Base-by-base conservation (phyloP, 345 rosid species). In the Sonneratia alba region DNA sequence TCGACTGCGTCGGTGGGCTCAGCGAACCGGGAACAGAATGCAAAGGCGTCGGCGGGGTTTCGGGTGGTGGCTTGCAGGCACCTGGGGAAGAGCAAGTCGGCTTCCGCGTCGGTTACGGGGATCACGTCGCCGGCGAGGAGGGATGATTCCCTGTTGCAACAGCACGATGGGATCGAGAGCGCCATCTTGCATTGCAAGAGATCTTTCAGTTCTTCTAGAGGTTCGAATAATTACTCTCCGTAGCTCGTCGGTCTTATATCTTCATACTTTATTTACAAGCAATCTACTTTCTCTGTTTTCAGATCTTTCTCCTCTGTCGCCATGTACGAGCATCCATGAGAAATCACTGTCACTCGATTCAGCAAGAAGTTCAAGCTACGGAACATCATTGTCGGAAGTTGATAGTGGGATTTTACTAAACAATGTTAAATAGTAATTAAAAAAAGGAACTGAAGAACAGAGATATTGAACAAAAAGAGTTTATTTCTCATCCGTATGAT, bases 151-250 rank as follows among this genome's bases (percentile, higher is more conserved):
- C 77, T 96, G 74, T 67, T 88, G 67, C 87, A 87, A 61, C 98
- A 92, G 70, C 85, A 96, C 70, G 99, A 96, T 78, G 96, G 96
- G 75, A 96, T 96, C 74, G 93, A 96, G 69, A 81, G 98, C 67
- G 99, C 99, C 53, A 96, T 96, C 70, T 85, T 89, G 34, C 99
- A 96, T 70, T 96, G 99, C 91, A 96, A 96, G 85, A 85, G 82
- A 69, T 96, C 99, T 21, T 91, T 89, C 75, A 86, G 84, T 12
- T 47, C 49, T n/a, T 82, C 89, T 36, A 76, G 79, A 69, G 75
- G 79, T 76, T 42, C 21, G 51, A 47, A 11, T 40, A 40, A 40
- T 40, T 3, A 3, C 43, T 40, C 43, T 40, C 8, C 6, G 43
- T 40, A 40, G 4, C 43, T 40, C 43, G 6, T 40, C 6, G 43